Evolutionary conservation across 2,329 filamentous ascomycete genomes (phyloP).

Genomic region (Metarhizium humberi): DNA sequence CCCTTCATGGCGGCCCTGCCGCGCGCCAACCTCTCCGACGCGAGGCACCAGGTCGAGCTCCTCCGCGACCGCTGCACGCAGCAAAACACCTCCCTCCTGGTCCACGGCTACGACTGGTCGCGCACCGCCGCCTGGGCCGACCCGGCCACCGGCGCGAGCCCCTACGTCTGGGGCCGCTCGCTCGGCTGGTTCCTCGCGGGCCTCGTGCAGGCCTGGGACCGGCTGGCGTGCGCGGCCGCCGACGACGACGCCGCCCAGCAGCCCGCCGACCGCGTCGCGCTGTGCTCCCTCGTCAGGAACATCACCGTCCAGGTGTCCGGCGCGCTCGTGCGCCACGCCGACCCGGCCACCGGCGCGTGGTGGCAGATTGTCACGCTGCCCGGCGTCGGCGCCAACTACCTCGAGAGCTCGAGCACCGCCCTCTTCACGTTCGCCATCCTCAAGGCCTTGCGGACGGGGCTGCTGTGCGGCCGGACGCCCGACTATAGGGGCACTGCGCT

Average conservation of each 20-base stretch:
- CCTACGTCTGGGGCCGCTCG: slow-evolving; percentile 43
- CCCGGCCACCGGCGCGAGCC: slow-evolving; percentile 37
- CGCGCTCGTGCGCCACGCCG: slow-evolving; percentile 24
- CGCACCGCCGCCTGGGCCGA: slow-evolving; percentile 42
- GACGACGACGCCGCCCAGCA: neutral
- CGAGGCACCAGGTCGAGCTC: slow-evolving; percentile 9
- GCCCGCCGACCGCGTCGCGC: neutral
- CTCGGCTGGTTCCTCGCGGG: slow-evolving; percentile 46
- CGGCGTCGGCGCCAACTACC: slow-evolving; percentile 45
- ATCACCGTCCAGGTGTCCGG: neutral
- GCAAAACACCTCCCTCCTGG: slow-evolving; percentile 9
- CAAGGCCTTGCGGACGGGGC: slow-evolving; percentile 6
- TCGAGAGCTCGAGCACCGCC: slow-evolving; percentile 49
- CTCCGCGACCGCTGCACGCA: slow-evolving; percentile 8
- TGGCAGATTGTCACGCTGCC: slow-evolving; percentile 43
- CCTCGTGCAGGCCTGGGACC: slow-evolving; percentile 39
- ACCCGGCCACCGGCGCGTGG: slow-evolving; percentile 41
- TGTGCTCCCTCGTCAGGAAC: slow-evolving; percentile 12
- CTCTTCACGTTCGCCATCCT: slow-evolving; percentile 42
- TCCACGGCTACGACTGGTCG: slow-evolving; percentile 45
- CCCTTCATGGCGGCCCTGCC: slow-evolving; percentile 24
- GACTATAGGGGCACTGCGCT: too few relatives aligned
- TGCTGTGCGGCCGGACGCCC: slow-evolving; percentile 1
- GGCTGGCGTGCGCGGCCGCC: slow-evolving; percentile 17
- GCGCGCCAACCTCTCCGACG: slow-evolving; percentile 1